A percentile compares a stretch with the other conserved stretches of the same genome.
phyloP scores from a whole-genome alignment of 129 eudicot species.

The Ambrosia trifida region DNA sequence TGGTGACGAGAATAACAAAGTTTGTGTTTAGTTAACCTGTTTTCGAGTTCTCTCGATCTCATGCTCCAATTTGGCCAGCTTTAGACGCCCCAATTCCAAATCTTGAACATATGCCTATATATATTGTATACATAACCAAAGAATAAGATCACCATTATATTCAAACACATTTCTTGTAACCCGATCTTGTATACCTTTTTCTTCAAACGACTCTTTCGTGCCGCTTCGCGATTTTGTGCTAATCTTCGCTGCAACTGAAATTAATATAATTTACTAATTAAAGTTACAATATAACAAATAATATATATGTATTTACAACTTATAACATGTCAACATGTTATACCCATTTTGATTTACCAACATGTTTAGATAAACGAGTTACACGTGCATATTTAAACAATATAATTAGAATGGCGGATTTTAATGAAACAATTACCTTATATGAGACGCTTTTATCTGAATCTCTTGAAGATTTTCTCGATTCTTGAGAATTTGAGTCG shows the following conservation, averaged over 20 bases:
- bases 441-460: slow-evolving; percentile 45
- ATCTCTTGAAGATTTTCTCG: slow-evolving; percentile 42
- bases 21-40: slow-evolving; percentile 44
- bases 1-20: neutral
- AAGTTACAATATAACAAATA: too few species aligned
- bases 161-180: neutral
- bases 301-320: too few species aligned
- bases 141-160: neutral
- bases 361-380: neutral
- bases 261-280: neutral
- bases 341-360: too few species aligned
- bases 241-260: slow-evolving; percentile 70
- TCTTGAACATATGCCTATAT: slow-evolving; percentile 79
- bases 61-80: slow-evolving; percentile 71
- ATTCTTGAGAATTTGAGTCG: slow-evolving; percentile 50
- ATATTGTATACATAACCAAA: neutral
- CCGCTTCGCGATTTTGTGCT: slow-evolving; percentile 96
- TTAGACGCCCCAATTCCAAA: slow-evolving; percentile 71
- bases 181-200: slow-evolving; percentile 54
- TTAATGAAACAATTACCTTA: slow-evolving; percentile 47
- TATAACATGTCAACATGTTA: too few species aligned
- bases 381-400: too few species aligned
- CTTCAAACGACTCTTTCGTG: slow-evolving; percentile 71
- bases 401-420: neutral
- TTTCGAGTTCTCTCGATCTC: slow-evolving; percentile 72